A percentile compares a stretch with the other conserved stretches of the same genome.
Conservation (phyloP, 192 early-diverging fungal species). For the Funneliformis geosporum region DNA sequence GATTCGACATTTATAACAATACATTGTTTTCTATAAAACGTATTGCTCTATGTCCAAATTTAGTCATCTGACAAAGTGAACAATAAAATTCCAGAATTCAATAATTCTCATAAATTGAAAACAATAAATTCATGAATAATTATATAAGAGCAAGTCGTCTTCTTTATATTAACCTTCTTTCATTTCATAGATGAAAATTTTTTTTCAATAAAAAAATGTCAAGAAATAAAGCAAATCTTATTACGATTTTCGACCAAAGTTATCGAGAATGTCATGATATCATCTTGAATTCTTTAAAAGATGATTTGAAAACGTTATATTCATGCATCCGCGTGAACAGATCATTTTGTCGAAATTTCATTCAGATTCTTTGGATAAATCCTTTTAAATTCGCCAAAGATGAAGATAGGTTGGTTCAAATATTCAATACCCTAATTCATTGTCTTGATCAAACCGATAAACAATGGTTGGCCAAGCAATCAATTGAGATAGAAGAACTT, state of each 20-base stretch:
- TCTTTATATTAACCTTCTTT: too few species aligned
- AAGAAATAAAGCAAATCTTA: neutral
- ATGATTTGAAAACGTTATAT: neutral
- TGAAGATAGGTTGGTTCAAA: neutral
- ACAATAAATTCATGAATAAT: too few species aligned
- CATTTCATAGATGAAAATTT: too few species aligned
- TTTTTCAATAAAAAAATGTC: neutral
- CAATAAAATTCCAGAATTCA: too few species aligned
- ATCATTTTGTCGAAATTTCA: neutral
- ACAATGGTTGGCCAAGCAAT: neutral
- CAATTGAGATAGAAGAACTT: neutral
- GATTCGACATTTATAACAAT: too few species aligned
- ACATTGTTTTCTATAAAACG: too few species aligned
- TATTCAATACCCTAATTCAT: neutral
- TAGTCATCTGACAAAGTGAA: too few species aligned
- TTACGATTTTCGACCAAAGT: neutral
- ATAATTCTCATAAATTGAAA: too few species aligned
- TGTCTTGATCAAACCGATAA: neutral
- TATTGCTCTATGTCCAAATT: too few species aligned
- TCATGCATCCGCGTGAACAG: neutral
- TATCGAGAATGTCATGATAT: neutral
- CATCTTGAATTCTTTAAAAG: neutral
- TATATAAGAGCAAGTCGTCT: too few species aligned
- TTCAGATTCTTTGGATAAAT: neutral
- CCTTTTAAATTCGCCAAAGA: neutral